These are phyloP conservation scores for Isabelozyma rhagii DNA, from an alignment of 805 yeast genomes.

Conservation along the genomic window DNA sequence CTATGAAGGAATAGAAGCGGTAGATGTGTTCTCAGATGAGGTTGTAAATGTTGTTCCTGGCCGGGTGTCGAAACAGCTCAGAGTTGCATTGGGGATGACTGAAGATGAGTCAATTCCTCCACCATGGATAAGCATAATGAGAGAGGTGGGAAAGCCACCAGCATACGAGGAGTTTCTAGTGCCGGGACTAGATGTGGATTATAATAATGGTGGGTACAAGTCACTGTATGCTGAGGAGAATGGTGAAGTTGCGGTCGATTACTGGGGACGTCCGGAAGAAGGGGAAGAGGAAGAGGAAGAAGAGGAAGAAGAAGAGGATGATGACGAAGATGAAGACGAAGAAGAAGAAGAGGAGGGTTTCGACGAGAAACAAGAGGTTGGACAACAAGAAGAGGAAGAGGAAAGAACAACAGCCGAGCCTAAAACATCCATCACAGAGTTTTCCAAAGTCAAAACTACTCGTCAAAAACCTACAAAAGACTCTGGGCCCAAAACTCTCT, in stretches of 20 bases:
- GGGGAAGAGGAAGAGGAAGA: constrained; percentile 26
- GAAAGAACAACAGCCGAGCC: constrained; percentile 47
- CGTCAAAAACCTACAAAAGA: background rate
- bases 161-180: constrained; percentile 65
- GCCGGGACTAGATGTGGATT: constrained; percentile 42
- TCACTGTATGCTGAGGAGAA: constrained; percentile 7
- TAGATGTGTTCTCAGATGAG: constrained; percentile 35
- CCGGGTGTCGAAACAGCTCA: constrained; percentile 53
- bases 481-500: constrained; percentile 7
- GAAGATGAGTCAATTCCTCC: constrained; percentile 49
- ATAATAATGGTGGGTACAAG: constrained; percentile 33
- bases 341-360: constrained; percentile 19
- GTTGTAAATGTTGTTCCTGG: constrained; percentile 61
- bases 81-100: constrained; percentile 66
- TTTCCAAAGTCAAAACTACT: constrained; percentile 3
- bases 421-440: constrained; percentile 9
- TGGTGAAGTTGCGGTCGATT: constrained; percentile 7
- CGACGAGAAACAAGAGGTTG: constrained; percentile 20
- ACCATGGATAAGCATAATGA: constrained; percentile 79
- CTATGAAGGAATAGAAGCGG: constrained; percentile 68
- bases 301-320: constrained; percentile 48
- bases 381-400: constrained; percentile 46
- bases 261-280: constrained; percentile 36
- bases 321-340: constrained; percentile 48
- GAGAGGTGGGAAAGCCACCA: constrained; percentile 77